Percentiles rank a stretch among this genome's conserved stretches.
Conservation (phyloP, 2,329 filamentous ascomycete genomes). For the Trichophyton schoenleinii region DNA sequence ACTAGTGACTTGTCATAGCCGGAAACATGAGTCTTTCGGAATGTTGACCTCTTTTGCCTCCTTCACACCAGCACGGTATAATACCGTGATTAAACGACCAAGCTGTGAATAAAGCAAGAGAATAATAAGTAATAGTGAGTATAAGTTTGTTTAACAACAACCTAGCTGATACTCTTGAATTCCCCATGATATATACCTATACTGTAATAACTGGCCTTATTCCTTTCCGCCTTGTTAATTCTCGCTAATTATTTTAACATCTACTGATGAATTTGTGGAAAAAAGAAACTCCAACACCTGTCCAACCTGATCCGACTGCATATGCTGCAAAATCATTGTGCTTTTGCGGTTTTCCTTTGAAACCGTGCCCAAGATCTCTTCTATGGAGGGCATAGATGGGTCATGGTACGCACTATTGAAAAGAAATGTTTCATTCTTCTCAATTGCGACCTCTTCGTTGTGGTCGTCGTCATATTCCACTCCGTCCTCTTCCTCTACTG, state of each 20-base stretch:
- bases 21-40: neutral
- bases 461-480: neutral
- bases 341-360: neutral
- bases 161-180: neutral
- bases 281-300: neutral
- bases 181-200: neutral
- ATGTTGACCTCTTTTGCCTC: no score
- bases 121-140: neutral
- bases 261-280: neutral
- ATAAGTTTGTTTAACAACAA: neutral
- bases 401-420: neutral
- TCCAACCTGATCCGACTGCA: slow-evolving; percentile 3
- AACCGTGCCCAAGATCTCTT: neutral
- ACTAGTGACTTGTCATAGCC: neutral
- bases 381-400: neutral
- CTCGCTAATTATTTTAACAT: slow-evolving; percentile 3
- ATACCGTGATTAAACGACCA: no score
- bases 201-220: neutral
- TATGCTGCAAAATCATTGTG: slow-evolving; percentile 4
- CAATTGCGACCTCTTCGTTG: neutral
- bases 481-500: neutral
- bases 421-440: neutral
- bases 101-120: neutral
- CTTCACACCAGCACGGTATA: no score
- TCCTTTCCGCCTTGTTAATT: neutral